Percentiles rank a stretch among this genome's conserved stretches.
Conservation (phyloP, 1,139 yeast species). For the Groenewaldozyma sp. region DNA sequence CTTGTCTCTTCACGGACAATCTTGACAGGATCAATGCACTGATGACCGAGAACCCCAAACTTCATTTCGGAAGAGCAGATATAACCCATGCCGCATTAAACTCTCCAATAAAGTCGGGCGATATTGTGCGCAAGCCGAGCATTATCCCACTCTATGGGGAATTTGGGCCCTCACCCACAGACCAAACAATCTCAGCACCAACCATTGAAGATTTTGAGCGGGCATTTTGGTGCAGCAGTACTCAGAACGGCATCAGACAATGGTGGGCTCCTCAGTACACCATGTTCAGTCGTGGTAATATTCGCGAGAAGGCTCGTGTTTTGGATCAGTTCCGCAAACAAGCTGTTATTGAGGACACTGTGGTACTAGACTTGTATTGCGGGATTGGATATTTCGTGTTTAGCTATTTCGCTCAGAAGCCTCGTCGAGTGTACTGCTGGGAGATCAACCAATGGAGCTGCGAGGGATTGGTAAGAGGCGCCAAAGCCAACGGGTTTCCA, state of each 20-base stretch:
- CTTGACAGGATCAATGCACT: constrained; percentile 37
- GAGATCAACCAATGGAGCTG: constrained; percentile 83
- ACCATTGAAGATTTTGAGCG: constrained; percentile 34
- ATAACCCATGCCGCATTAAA: constrained; percentile 63
- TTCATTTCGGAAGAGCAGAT: constrained; percentile 17
- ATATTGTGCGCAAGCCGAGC: constrained; percentile 54
- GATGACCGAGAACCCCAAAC: constrained; percentile 3
- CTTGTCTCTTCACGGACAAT: constrained; percentile 20
- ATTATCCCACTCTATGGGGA: constrained; percentile 55
- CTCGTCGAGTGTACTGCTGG: constrained; percentile 58
- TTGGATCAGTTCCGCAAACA: constrained; percentile 27
- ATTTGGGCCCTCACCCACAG: constrained; percentile 41
- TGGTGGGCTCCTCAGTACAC: constrained; percentile 80
- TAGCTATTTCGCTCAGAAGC: constrained; percentile 51
- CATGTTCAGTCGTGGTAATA: constrained; percentile 86
- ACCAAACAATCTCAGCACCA: constrained; percentile 33
- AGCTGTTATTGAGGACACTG: constrained; percentile 29
- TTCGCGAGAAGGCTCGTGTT: constrained; percentile 69
- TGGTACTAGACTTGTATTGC: constrained; percentile 62
- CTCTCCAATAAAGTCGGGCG: constrained; percentile 53
- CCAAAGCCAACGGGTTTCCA: constrained; percentile 37
- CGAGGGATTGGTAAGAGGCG: constrained; percentile 56
- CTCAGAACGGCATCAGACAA: constrained; percentile 70
- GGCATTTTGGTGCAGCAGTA: constrained; percentile 64
- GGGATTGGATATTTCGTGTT: constrained; percentile 85